Base-by-base conservation (phyloP, 192 early-diverging fungal species). In the Geranomyces michiganensis region DNA sequence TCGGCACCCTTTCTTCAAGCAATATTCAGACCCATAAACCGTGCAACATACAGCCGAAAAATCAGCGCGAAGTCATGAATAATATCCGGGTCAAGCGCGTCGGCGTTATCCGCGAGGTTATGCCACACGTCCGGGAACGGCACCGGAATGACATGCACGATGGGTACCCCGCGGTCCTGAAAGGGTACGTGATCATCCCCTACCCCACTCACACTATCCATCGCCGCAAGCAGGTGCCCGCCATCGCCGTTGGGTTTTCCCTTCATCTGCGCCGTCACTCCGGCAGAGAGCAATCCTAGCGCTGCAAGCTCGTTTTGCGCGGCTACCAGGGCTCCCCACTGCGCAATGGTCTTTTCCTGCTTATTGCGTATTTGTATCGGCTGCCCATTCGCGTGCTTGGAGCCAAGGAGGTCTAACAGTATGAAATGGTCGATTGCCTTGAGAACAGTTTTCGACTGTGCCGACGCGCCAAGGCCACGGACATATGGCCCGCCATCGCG, bases 101-200 rank as follows among this genome's bases (percentile, higher is more conserved):
- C 76, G 14, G 85, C 90, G 70, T 94, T 86, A 76, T 98, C 96
- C 65, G 80, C 44, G 1, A 82, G 47, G 0, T 71, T 94, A 70
- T 98, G 96, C 96, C 96, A 98, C 0, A 90, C 91, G 22, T 51
- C 53, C 17, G 96, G 95, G 77, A 98, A 98, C 17, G 91, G 92
- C 21, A 73, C 66, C 6, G 95, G 85, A 60, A 98, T 98, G 30
- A 93, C 63, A 73, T 98, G 96, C 21, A 96, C 81, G 49, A 94
- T 85, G 1, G 93, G 91, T 0, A 96, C 90, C 12, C 93, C 89
- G 22, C 87, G 81, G 21, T 84, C 30, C 36, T 92, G 36, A 81
- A 98, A 98, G 17, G 96, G 96, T 3, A 86, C 43, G 74, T 98
- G 94, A 74, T 98, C 96, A 70, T 98, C 96, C 26, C 89, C 84